Conservation (phyloP, 2,329 filamentous ascomycete species). For the Aspergillus neoniger region DNA sequence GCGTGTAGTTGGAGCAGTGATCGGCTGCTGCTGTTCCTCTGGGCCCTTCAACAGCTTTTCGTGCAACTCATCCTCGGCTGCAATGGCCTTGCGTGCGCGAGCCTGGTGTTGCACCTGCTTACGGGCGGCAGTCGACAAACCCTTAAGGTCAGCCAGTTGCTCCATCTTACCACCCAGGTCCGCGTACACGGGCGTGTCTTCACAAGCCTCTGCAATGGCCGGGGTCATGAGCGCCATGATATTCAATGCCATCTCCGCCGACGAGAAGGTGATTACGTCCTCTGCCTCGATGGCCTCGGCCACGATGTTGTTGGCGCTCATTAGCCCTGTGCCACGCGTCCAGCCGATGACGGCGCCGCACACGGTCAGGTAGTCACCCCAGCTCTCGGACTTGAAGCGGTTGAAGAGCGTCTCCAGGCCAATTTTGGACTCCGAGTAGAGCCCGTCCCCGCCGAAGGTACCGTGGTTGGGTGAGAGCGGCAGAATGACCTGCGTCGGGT, state of each 20-base stretch:
- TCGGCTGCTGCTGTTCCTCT: background rate
- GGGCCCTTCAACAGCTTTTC: background rate
- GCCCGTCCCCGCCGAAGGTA: conserved; percentile 9
- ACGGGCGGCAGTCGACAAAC: background rate
- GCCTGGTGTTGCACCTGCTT: background rate
- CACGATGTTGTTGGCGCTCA: conserved; percentile 10
- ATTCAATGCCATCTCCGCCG: conserved; percentile 5
- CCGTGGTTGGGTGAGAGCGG: conserved; percentile 13
- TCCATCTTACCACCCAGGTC: conserved; percentile 9
- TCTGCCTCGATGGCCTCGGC: conserved; percentile 7
- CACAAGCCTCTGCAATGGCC: background rate
- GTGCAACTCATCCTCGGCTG: background rate
- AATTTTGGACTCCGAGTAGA: conserved; percentile 12
- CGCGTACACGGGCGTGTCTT: conserved; percentile 6
- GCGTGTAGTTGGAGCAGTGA: background rate
- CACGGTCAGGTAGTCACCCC: conserved; percentile 9
- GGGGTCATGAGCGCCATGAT: background rate
- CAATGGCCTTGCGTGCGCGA: background rate
- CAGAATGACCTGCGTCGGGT: conserved; percentile 11
- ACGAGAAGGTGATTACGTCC: conserved; percentile 7
- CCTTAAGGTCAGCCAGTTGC: background rate
- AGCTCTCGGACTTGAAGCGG: conserved; percentile 9
- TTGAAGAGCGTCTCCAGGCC: conserved; percentile 8
- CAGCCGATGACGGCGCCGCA: conserved; percentile 10
- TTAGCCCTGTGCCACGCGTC: conserved; percentile 10